Evolutionary conservation across 2,329 filamentous ascomycete genomes (phyloP), one percentile per base, ranked within the genome.

Genomic region (Apiospora pterosperma): DNA sequence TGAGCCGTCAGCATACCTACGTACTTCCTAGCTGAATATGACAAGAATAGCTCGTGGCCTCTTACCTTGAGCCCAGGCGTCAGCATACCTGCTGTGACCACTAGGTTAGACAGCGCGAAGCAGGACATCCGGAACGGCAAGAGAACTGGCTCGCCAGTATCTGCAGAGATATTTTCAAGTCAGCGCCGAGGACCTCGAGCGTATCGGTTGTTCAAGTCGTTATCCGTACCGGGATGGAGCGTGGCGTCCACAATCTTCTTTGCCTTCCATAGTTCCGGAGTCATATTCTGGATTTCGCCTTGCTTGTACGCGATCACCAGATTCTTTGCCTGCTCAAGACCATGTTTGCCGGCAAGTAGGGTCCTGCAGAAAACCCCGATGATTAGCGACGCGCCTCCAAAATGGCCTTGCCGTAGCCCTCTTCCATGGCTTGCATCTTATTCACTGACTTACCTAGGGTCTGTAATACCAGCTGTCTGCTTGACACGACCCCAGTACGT

Each of bases 221-320:
- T 39, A 31, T 63, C 67, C 84, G 70, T 88, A 96, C 93, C 93
- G 69, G 96, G 96, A 77, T 99, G 96, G 69, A 99, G 81, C 16
- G 96, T 99, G 67, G 96, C 95, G 79, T 99, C 96, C 64, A 98
- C 92, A 69, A 97, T 89, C 84, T 97, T 97, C 86, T 99, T 99
- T 55, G 96, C 96, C 68, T 87, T 83, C 96, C 96, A 99, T 72
- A 99, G 81, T 73, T 97, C 92, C 1, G 92, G 90, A 21, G 90
- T 97, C 93, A 98, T 97, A 63, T 87, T 81, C 71, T 85, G 80
- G 66, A 92, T 82, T 78, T 92, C 88, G 70, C 93, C 94, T 73
- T 89, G 88, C 84, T 97, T 98, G 82, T 97, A 99, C 44, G 89
- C 85, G 14, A 90, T 85, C 67, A 99, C 85, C 71, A 97, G 83